Evolutionary conservation across 2,329 filamentous ascomycete species (phyloP), one percentile per base, ranked within the genome.

Genomic region (Microdochium paspali): DNA sequence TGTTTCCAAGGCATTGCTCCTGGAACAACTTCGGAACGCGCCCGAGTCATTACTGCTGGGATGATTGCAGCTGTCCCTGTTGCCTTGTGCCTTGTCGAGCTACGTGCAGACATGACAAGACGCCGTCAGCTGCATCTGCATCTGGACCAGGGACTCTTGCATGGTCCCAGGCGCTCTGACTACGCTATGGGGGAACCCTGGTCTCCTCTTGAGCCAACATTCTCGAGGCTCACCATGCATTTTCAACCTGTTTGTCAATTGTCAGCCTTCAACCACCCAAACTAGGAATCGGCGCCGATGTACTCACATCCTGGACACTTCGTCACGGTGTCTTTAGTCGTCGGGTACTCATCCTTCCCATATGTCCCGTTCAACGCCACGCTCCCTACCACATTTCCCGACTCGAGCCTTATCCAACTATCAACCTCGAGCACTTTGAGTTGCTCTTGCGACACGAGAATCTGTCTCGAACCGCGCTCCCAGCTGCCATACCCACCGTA

Each of bases 401-500:
- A 70, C 55, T 84, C 80, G 25, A 85, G 64, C 2, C 79, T 69
- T 31, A 83, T 76, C 72, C 79, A 85, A 0, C 79, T 83, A 28
- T 80, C 70, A 0, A 79, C 61, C 31, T 70, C 68, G 20, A 64
- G 53, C 40, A 55, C 47, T 5, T 56, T 55, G 15, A 79, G 56
- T 21, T 61, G 61, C 1, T 65, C 58, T 35, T 75, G 65, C 2
- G 69, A 63, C 1, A 84, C 53, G 2, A 69, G 54, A 12, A 85
- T 63, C 53, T 83, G 76, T 1, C 80, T 68, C 4, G 73, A 71
- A 1, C 83, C 84, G 0, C 83, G 74, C 10, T 74, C 73, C 77
- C 77, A 85, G 43, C 70, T 68, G 0, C 82, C 80, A 54, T 87
- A 87, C 0, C 84, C 84, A 0, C 83, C 84, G 47, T 87, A 87